phyloP scores from a whole-genome alignment of 257 asterid species.

The Sherardia arvensis region DNA sequence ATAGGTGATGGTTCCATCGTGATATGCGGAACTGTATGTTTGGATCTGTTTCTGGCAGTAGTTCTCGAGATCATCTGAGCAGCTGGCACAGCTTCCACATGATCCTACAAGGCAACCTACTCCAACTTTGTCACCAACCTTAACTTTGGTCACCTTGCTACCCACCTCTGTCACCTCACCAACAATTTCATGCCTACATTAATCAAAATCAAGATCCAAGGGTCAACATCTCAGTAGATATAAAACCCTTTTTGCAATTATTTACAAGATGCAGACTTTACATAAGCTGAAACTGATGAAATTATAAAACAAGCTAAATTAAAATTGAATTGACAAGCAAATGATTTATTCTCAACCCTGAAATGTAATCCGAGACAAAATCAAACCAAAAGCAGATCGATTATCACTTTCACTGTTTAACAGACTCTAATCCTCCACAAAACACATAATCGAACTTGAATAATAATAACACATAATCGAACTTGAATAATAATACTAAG shows the following conservation, averaged over 20 bases:
- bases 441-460: not conserved
- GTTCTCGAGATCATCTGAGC: conserved; percentile 16
- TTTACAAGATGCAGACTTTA: not conserved
- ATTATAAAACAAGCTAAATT: too few species aligned
- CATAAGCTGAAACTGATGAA: too few species aligned
- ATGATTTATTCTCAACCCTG: not conserved
- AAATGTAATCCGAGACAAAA: not conserved
- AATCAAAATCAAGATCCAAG: not conserved
- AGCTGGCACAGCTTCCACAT: conserved; percentile 12
- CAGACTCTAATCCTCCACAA: not conserved
- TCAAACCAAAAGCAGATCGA: not conserved
- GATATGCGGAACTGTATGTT: not conserved
- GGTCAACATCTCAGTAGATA: not conserved
- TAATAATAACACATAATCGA: not conserved
- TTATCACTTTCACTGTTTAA: not conserved
- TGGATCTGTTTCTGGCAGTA: conserved; percentile 8
- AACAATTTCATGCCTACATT: conserved; percentile 20
- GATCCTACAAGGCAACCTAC: conserved; percentile 18
- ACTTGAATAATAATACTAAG: too few species aligned
- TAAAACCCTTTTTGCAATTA: too few species aligned
- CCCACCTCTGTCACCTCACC: conserved; percentile 32
- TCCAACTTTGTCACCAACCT: conserved; percentile 24
- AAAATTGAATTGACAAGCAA: too few species aligned
- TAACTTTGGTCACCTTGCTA: conserved; percentile 33
- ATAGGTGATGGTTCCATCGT: conserved; percentile 10